phyloP scores from a whole-genome alignment of 2,329 filamentous ascomycete genomes.

The Cordyceps cicadae region DNA sequence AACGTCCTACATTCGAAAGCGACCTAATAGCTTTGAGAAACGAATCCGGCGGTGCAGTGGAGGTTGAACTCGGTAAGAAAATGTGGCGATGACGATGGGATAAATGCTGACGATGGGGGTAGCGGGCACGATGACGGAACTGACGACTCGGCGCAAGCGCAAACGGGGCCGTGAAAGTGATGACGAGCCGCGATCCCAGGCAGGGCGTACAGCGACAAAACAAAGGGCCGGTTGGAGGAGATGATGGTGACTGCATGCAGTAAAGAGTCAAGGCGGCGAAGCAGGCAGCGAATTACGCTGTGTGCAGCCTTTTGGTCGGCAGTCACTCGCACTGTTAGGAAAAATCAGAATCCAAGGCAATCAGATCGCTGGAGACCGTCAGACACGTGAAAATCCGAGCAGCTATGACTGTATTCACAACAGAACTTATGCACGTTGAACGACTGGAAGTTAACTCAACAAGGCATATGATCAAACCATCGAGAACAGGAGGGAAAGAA shows the following conservation, averaged over 20 bases:
- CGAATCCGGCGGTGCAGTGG: neutral
- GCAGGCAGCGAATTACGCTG: neutral
- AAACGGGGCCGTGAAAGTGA: neutral
- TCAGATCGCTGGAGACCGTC: too few species aligned
- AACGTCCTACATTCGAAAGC: too few species aligned
- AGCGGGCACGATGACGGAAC: neutral
- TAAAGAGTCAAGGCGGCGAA: neutral
- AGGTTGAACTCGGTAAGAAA: neutral
- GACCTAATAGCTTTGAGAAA: neutral
- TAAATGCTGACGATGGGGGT: neutral
- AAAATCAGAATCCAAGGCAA: too few species aligned
- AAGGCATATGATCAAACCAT: too few species aligned
- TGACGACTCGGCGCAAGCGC: neutral
- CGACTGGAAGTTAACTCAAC: too few species aligned
- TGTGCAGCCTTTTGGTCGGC: neutral
- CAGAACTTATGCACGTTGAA: too few species aligned
- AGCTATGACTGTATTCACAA: too few species aligned
- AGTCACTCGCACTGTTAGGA: too few species aligned
- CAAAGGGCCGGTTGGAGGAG: neutral
- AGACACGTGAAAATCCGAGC: too few species aligned
- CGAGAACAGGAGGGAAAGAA: too few species aligned
- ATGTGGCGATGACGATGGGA: neutral
- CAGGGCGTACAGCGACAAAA: neutral
- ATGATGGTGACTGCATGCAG: neutral
- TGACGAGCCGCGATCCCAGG: neutral